phyloP scores from a whole-genome alignment of 2,329 filamentous ascomycete genomes.

The Fulvia fulva region DNA sequence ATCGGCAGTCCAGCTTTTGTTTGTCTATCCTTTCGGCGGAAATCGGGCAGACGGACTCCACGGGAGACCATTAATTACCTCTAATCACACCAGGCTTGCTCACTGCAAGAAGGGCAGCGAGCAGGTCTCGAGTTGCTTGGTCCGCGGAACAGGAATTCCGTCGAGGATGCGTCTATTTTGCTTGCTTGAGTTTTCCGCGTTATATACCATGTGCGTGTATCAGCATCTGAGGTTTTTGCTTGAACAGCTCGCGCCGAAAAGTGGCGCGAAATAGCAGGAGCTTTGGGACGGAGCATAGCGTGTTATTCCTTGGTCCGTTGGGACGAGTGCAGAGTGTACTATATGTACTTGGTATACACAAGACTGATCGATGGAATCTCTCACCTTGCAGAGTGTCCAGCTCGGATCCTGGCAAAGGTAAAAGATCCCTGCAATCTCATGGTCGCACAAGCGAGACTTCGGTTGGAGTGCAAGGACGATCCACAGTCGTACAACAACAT shows the following conservation, averaged over 20 bases:
- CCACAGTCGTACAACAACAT: neutral
- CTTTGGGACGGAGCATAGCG: slow-evolving; percentile 14
- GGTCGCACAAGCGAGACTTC: neutral
- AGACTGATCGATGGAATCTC: neutral
- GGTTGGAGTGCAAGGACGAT: neutral
- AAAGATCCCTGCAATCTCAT: neutral
- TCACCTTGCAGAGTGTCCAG: no score
- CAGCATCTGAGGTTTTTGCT: slow-evolving; percentile 13
- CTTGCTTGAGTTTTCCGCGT: slow-evolving; percentile 12
- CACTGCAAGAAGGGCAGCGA: neutral
- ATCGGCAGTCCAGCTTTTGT: slow-evolving; percentile 5
- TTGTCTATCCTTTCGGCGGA: neutral
- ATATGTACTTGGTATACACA: slow-evolving; percentile 16
- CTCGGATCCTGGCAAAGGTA: no score
- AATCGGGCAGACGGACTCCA: neutral
- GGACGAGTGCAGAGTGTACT: slow-evolving; percentile 7
- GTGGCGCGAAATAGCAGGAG: slow-evolving; percentile 3
- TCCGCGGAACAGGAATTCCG: slow-evolving; percentile 1
- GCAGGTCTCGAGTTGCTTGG: slow-evolving; percentile 10
- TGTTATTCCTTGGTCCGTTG: slow-evolving; percentile 6
- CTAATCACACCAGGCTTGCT: slow-evolving; percentile 5
- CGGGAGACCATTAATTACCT: neutral
- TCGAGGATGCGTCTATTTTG: slow-evolving; percentile 4
- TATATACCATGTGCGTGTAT: slow-evolving; percentile 27
- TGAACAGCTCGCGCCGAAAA: slow-evolving; percentile 7